Conservation (phyloP, 169 alveolate species). For the Theileria parva region DNA sequence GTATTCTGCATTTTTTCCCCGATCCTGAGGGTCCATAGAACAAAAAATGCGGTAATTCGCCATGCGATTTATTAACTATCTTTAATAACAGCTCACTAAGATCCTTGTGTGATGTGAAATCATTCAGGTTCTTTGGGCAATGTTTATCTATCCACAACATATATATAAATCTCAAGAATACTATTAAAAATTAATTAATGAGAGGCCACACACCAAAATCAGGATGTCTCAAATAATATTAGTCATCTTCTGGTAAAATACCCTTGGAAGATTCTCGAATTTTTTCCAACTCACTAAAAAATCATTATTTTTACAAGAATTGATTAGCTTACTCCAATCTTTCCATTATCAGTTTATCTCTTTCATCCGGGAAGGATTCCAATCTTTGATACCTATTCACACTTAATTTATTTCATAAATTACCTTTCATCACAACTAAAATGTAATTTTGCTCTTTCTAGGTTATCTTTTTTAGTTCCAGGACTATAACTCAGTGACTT, state of each 20-base stretch:
- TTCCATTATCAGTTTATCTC: constrained; percentile 59
- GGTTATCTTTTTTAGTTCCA: constrained; percentile 29
- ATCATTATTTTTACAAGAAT: constrained; percentile 14
- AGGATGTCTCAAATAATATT: background rate
- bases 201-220: constrained; percentile 19
- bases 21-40: constrained; percentile 98
- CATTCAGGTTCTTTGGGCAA: constrained; percentile 85
- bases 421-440: constrained; percentile 26
- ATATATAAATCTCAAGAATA: background rate
- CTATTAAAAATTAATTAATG: constrained; percentile 10
- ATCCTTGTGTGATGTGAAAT: constrained; percentile 83
- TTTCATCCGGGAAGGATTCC: constrained; percentile 59
- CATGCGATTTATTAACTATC: constrained; percentile 81
- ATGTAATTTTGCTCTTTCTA: constrained; percentile 3
- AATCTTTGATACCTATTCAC: constrained; percentile 60
- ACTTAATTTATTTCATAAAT: background rate
- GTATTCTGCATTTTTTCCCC: constrained; percentile 95
- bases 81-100: constrained; percentile 81
- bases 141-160: constrained; percentile 94
- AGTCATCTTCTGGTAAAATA: constrained; percentile 12
- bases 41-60: constrained; percentile 94
- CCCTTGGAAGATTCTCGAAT: constrained; percentile 27
- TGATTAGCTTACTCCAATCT: constrained; percentile 51
- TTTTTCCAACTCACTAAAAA: constrained; percentile 50
- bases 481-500: constrained; percentile 33